These are phyloP conservation scores for Malus hybrid DNA, from an alignment of 331 rosid species.

Conservation along the genomic window DNA sequence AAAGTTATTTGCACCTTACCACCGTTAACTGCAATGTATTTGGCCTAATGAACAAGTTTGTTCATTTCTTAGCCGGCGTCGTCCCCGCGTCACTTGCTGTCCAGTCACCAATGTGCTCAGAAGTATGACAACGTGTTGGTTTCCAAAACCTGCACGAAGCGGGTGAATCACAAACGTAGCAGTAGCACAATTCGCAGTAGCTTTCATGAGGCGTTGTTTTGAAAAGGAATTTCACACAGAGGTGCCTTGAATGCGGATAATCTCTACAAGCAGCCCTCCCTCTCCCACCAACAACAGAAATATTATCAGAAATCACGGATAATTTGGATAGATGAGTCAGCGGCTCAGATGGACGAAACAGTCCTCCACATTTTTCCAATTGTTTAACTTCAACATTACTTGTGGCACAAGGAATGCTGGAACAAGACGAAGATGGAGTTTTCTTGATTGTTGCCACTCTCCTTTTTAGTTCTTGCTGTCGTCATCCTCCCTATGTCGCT, in stretches of 20 bases:
- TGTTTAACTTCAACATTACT: slow-evolving; percentile 29
- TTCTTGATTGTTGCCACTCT: too few relatives aligned
- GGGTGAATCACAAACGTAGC: slow-evolving; percentile 59
- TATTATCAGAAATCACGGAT: slow-evolving; percentile 15
- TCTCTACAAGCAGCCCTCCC: slow-evolving; percentile 73
- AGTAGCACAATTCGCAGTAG: slow-evolving; percentile 52
- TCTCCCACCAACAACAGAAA: slow-evolving; percentile 38
- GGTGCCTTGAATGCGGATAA: slow-evolving; percentile 65
- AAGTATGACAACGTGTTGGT: slow-evolving; percentile 39
- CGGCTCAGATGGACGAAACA: slow-evolving; percentile 49
- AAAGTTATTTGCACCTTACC: not conserved
- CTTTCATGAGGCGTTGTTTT: slow-evolving; percentile 31
- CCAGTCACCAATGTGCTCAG: slow-evolving; percentile 26
- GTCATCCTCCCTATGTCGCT: too few relatives aligned
- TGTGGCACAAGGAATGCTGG: slow-evolving; percentile 25
- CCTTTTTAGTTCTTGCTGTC: too few relatives aligned
- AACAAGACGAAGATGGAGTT: too few relatives aligned
- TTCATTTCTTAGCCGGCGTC: not conserved
- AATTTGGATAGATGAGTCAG: slow-evolving; percentile 3
- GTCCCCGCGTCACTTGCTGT: not conserved
- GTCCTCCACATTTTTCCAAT: slow-evolving; percentile 44
- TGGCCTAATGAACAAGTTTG: not conserved
- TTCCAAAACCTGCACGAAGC: slow-evolving; percentile 58
- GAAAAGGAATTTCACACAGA: slow-evolving; percentile 49
- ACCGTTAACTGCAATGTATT: not conserved